These are phyloP conservation scores for Ascochyta rabiei DNA, from an alignment of 2,329 filamentous ascomycete species.

Conservation along the genomic window DNA sequence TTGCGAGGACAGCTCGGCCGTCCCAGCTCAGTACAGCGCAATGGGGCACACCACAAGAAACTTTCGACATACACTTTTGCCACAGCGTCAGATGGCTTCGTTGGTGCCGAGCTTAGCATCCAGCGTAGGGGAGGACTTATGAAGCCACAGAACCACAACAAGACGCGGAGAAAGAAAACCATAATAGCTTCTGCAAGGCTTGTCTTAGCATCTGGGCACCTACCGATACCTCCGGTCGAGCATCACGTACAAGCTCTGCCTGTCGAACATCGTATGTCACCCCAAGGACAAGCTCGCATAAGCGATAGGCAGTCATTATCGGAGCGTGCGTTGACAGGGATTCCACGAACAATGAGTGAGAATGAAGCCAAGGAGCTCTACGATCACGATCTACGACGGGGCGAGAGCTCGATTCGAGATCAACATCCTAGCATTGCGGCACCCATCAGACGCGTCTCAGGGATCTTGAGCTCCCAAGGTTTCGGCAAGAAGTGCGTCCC, in stretches of 20 bases:
- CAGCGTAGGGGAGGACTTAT: not conserved
- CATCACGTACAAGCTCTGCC: not conserved
- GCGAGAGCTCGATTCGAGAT: not conserved
- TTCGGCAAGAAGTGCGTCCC: not conserved
- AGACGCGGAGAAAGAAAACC: not conserved
- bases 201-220: conserved; percentile 5
- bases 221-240: conserved; percentile 9
- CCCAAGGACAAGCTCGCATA: too few species aligned
- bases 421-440: conserved; percentile 21
- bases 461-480: not conserved
- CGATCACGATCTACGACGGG: too few species aligned
- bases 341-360: not conserved
- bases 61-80: not conserved
- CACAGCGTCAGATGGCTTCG: conserved; percentile 20
- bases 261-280: not conserved
- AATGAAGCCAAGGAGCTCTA: not conserved
- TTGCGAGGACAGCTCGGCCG: not conserved
- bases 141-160: not conserved
- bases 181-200: not conserved
- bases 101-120: conserved; percentile 13
- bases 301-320: not conserved
- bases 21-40: not conserved
- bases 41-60: not conserved
- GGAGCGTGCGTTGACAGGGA: not conserved
- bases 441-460: conserved; percentile 4